These are phyloP conservation scores for Monascus purpureus DNA, from an alignment of 495 filamentous ascomycete species.

Conservation along the genomic window DNA sequence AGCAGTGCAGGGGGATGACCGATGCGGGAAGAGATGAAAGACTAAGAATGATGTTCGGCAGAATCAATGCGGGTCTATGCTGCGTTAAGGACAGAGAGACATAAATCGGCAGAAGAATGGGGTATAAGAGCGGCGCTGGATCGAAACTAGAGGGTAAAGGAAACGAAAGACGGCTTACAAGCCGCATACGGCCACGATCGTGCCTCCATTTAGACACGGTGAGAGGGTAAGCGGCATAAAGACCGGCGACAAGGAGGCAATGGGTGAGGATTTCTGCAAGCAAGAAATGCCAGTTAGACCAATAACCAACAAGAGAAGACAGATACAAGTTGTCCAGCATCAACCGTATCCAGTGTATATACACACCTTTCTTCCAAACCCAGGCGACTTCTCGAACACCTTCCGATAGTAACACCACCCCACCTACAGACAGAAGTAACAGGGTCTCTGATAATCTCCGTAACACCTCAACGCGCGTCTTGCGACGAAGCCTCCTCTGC, in stretches of 20 bases:
- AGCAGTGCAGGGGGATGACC: conserved; percentile 48
- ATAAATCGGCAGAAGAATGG: conserved; percentile 57
- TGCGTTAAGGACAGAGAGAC: conserved; percentile 65
- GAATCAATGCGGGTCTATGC: conserved; percentile 37
- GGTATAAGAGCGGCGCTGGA: conserved; percentile 83
- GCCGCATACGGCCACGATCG: conserved; percentile 1
- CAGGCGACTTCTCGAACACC: conserved; percentile 21
- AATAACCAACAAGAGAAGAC: conserved; percentile 2
- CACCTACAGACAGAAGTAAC: conserved; percentile 32
- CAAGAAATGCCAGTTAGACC: background rate
- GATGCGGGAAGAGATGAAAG: conserved; percentile 62
- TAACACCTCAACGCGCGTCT: conserved; percentile 28
- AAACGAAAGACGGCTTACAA: conserved; percentile 20
- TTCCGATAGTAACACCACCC: conserved; percentile 19
- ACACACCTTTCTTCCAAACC: conserved; percentile 30
- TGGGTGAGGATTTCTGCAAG: conserved; percentile 34
- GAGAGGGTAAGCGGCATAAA: conserved; percentile 38
- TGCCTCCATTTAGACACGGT: conserved; percentile 6
- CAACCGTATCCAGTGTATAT: no score
- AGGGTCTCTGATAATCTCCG: conserved; percentile 29
- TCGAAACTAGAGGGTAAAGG: conserved; percentile 66
- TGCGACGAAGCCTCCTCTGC: conserved; percentile 14
- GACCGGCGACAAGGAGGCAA: conserved; percentile 20
- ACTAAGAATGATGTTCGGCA: conserved; percentile 70
- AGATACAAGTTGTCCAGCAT: no score